These are phyloP conservation scores for Jatropha podagrica DNA, from an alignment of 441 rosid genomes.

Conservation along the genomic window DNA sequence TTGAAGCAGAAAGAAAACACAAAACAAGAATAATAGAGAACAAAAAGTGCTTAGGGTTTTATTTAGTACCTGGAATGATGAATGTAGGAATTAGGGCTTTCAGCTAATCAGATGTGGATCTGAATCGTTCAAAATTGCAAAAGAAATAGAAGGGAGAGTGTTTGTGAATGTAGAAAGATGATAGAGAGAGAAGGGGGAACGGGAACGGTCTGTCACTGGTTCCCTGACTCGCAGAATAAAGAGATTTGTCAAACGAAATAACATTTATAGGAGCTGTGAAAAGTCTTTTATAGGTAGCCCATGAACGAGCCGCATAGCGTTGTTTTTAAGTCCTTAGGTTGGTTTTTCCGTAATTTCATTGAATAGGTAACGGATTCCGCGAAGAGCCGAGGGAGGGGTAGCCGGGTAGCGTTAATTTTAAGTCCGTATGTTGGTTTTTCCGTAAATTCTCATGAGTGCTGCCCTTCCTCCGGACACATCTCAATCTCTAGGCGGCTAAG, in stretches of 20 bases:
- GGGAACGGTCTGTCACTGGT: not conserved
- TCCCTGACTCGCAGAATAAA: not conserved
- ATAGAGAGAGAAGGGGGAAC: not conserved
- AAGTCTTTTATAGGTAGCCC: not conserved
- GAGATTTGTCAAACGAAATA: too few relatives aligned
- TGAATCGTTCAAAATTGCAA: not conserved
- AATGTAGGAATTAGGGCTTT: not conserved
- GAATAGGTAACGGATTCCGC: too few relatives aligned
- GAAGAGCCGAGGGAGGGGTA: too few relatives aligned
- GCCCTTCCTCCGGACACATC: too few relatives aligned
- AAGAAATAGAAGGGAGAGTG: conserved; percentile 1
- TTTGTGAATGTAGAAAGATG: not conserved
- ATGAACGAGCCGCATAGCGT: conserved; percentile 3
- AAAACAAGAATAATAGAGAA: not conserved
- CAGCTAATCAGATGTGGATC: conserved; percentile 12
- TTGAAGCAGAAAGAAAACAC: not conserved
- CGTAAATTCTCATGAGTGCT: not conserved
- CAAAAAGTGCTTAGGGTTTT: not conserved
- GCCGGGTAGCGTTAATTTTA: not conserved
- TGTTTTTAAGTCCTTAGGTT: conserved; percentile 7
- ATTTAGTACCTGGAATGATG: not conserved
- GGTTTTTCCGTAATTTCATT: not conserved
- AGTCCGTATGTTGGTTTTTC: not conserved
- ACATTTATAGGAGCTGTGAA: not conserved
- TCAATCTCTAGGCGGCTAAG: too few relatives aligned